phyloP scores from a whole-genome alignment of 768 basidiomycete genomes.

The Flagelloscypha sp. region DNA sequence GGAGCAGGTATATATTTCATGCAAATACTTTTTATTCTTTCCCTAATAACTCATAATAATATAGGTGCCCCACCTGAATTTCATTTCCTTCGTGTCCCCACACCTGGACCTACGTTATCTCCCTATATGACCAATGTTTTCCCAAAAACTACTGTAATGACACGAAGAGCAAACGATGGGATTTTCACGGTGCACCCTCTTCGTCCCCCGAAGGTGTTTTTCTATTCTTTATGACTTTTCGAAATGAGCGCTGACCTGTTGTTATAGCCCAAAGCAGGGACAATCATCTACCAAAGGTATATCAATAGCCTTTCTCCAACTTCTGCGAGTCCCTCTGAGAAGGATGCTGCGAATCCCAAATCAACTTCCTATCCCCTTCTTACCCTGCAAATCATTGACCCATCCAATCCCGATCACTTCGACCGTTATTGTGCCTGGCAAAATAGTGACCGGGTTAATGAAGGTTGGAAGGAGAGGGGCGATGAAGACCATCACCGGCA shows the following conservation, averaged over 20 bases:
- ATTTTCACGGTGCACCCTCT: constrained; percentile 45
- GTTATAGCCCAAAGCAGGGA: constrained; percentile 27
- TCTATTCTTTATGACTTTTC: too few species aligned
- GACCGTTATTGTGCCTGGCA: constrained; percentile 42
- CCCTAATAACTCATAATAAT: too few species aligned
- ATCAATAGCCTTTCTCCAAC: constrained; percentile 23
- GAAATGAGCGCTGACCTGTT: too few species aligned
- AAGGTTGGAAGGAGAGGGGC: constrained; percentile 38
- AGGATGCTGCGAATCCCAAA: constrained; percentile 5
- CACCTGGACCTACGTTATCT: too few species aligned
- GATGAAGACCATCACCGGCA: constrained; percentile 33
- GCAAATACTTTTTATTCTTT: too few species aligned
- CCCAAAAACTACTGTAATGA: too few species aligned
- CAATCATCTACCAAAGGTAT: constrained; percentile 34
- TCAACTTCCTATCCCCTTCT: constrained; percentile 25
- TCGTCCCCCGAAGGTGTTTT: constrained; percentile 43
- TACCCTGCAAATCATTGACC: constrained; percentile 25
- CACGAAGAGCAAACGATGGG: too few species aligned
- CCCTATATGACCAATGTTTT: too few species aligned
- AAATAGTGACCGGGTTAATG: constrained; percentile 37
- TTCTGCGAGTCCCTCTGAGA: constrained; percentile 11
- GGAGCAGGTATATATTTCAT: too few species aligned
- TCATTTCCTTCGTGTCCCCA: too few species aligned
- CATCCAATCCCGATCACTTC: constrained; percentile 27
- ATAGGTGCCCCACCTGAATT: too few species aligned